Evolutionary conservation across 2,329 filamentous ascomycete species (phyloP).

Genomic region (Diaporthe amygdali): DNA sequence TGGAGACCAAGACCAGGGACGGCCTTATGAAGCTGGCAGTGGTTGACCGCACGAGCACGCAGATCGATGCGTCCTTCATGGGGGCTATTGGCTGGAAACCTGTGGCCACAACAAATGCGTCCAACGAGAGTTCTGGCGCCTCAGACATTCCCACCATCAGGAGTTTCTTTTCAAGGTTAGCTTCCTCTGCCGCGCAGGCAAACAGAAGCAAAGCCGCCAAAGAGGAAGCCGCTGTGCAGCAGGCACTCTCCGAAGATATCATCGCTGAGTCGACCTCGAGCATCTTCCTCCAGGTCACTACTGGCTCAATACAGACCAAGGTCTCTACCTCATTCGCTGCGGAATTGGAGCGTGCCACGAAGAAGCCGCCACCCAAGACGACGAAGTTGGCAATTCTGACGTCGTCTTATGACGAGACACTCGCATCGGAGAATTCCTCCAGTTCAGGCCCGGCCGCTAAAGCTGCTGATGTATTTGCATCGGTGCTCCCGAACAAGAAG

Average conservation of each 20-base stretch:
- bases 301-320: slow-evolving; percentile 79
- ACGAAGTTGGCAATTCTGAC: slow-evolving; percentile 89
- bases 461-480: slow-evolving; percentile 81
- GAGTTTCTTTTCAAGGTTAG: slow-evolving; percentile 82
- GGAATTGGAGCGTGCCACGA: slow-evolving; percentile 93
- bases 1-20: slow-evolving; percentile 84
- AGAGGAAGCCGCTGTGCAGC: slow-evolving; percentile 68
- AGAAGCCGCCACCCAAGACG: slow-evolving; percentile 90
- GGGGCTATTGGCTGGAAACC: slow-evolving; percentile 86
- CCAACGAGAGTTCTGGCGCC: slow-evolving; percentile 54
- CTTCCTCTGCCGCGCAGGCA: slow-evolving; percentile 58
- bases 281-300: slow-evolving; percentile 88
- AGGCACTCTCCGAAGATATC: slow-evolving; percentile 72
- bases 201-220: slow-evolving; percentile 61
- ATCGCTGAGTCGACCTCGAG: slow-evolving; percentile 73
- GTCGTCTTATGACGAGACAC: slow-evolving; percentile 84
- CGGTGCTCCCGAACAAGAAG: slow-evolving; percentile 86
- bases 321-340: slow-evolving; percentile 75
- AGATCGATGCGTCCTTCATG: slow-evolving; percentile 92
- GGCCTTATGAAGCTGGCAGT: slow-evolving; percentile 84
- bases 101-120: slow-evolving; percentile 42
- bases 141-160: slow-evolving; percentile 68
- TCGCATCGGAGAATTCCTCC: slow-evolving; percentile 65
- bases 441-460: slow-evolving; percentile 54
- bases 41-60: slow-evolving; percentile 85